Base-by-base conservation (phyloP, 345 rosid genomes). In the Arabidopsis arenosa region DNA sequence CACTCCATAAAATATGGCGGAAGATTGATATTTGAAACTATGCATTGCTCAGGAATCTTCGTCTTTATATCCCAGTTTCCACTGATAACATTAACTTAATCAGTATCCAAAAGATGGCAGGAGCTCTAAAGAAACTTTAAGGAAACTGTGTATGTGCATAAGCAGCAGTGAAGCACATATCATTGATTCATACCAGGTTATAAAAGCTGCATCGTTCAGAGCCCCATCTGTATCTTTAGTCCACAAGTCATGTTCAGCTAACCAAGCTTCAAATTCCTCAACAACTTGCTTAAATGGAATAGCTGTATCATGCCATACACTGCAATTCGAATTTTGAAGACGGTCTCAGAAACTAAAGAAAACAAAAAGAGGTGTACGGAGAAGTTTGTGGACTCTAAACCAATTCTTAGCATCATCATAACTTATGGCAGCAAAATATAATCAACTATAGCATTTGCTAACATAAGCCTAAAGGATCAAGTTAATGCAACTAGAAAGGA, bases 21-120 rank as follows among this genome's bases (percentile, higher is more conserved):
- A 74, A 90, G 90, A 48, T 84, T 86, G 79, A 92, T 85, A 72
- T 81, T 80, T 2, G 93, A 82, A 51, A 88, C 90, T 35, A 66
- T 36, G 78, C 97, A 94, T 66, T 92, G 98, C 80, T 83, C 86
- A 4, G 97, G 98, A 23, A 94, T 74, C 82, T 88, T 84, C 41
- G 98, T 88, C 82, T 94, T 94, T 87, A 94, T 75, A 84, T 94
- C 98, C 98, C 97, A 94, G 55, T 94, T 91, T 62, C 98, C 97
- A 81, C 98, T 94, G 77, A 66, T 37, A 75, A 9, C 71, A 76
- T 43, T 14, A 78, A 55, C 76, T 36, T 40, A 17, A 65, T 78
- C 60, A 77, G 39, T 63, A 71, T 32, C 49, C 41, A 2, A 43
- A 71, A 56, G n/a, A 54, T 44, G 35, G 43, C 36, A 69, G 9